Conservation (phyloP, 2,329 filamentous ascomycete species). For the Fonsecaea nubica region DNA sequence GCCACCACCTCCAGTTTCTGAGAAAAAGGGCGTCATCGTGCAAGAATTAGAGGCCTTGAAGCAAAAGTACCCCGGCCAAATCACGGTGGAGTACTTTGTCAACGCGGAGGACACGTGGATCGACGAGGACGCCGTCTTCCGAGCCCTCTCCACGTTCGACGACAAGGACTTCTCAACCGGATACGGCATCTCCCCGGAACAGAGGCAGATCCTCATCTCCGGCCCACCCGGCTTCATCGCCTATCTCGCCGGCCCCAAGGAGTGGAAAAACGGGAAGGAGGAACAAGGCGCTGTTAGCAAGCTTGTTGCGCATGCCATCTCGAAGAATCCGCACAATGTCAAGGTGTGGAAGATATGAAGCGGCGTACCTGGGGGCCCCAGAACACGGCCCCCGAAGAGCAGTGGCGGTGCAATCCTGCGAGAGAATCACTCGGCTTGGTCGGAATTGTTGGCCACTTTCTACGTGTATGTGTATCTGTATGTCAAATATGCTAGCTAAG, state of each 20-base stretch:
- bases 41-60: slow-evolving; percentile 70
- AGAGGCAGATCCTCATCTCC: slow-evolving; percentile 79
- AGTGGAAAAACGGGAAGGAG: slow-evolving; percentile 37
- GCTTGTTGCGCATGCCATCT: slow-evolving; percentile 33
- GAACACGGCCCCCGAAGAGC: neutral
- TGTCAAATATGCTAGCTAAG: too few relatives aligned
- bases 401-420: neutral
- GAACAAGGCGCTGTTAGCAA: slow-evolving; percentile 38
- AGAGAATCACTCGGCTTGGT: too few relatives aligned
- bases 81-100: slow-evolving; percentile 77
- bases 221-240: slow-evolving; percentile 90
- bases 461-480: too few relatives aligned
- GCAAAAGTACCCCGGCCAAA: slow-evolving; percentile 58
- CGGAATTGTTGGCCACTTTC: too few relatives aligned
- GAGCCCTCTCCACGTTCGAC: slow-evolving; percentile 33
- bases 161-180: slow-evolving; percentile 37
- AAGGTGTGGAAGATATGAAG: slow-evolving; percentile 39
- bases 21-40: slow-evolving; percentile 56
- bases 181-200: slow-evolving; percentile 45
- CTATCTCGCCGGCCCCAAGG: slow-evolving; percentile 78
- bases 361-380: neutral
- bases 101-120: slow-evolving; percentile 79
- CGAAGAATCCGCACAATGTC: slow-evolving; percentile 32
- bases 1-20: slow-evolving; percentile 29
- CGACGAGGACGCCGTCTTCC: slow-evolving; percentile 56